Evolutionary conservation across 2,329 filamentous ascomycete species (phyloP), one percentile per base, ranked within the genome.

Genomic region (Colletotrichum chrysophilum): DNA sequence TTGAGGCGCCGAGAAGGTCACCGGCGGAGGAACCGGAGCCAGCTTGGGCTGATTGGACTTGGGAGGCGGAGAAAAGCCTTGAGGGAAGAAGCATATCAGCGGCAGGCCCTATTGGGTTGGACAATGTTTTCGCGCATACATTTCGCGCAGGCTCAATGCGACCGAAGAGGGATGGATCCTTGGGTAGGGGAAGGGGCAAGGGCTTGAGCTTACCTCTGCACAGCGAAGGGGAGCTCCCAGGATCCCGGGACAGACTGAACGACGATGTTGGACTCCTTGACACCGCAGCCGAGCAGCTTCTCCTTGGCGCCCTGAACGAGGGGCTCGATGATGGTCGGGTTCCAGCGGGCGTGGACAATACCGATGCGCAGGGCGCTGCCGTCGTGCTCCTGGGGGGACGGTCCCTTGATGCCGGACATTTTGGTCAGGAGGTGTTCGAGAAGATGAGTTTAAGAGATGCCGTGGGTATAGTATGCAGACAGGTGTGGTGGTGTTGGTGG

Each of bases 341-440:
- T 99, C 97, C 97, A 99, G 81, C 97, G 93, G 75, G 96, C 96
- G 87, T 98, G 97, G 75, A 99, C 91, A 83, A 99, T 98, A 83
- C 94, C 96, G 83, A 99, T 93, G 83, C 97, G 95, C 78, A 99
- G 91, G 81, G 88, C 89, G 81, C 92, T 92, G 84, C 94, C 94
- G 83, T 93, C 89, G 85, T 92, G 89, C 80, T 89, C 87, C 83
- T 92, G 86, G 70, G 87, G 86, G 78, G 87, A 86, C n/a, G 90
- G 90, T 74, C 89, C 90, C 81, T 92, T 92, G 84, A 89, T 84
- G 71, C 84, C 86, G 75, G 88, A 87, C 84, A 89, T 87, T 76
- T 80, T 82, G 24, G 18, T 26, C 21, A 21, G 38, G 34, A 32
- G 24, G 24, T 32, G 18, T 32, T 62, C 30, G 30, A 34, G 30